These are phyloP conservation scores for Phaeosphaeria sp. DNA, from an alignment of 2,329 filamentous ascomycete genomes.

Conservation along the genomic window DNA sequence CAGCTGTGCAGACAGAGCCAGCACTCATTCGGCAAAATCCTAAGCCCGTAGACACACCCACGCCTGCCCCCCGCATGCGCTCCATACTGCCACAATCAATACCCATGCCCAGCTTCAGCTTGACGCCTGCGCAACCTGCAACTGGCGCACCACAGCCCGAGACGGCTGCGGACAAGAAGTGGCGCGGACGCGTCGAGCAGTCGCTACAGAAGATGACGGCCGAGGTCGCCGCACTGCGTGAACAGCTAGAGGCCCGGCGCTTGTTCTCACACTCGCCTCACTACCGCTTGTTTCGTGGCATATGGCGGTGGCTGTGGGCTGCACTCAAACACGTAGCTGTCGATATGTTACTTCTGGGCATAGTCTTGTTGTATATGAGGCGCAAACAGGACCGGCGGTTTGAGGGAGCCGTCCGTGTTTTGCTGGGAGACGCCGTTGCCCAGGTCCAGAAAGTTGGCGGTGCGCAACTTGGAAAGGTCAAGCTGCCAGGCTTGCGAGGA, in stretches of 20 bases:
- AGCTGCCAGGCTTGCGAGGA: constrained; percentile 28
- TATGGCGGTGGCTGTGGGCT: constrained; percentile 70
- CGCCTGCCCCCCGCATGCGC: constrained; percentile 23
- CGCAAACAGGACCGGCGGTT: constrained; percentile 72
- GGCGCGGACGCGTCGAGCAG: constrained; percentile 82
- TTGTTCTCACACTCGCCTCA: constrained; percentile 70
- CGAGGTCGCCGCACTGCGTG: constrained; percentile 88
- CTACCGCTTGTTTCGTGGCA: constrained; percentile 63
- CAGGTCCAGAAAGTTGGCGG: constrained; percentile 45
- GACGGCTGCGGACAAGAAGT: constrained; percentile 60
- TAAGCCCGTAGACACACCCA: constrained; percentile 19
- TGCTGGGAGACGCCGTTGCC: constrained; percentile 58
- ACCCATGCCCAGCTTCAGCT: constrained; percentile 19
- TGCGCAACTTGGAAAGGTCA: constrained; percentile 28
- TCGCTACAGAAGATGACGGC: constrained; percentile 88
- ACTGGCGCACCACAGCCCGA: constrained; percentile 16
- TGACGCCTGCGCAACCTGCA: constrained; percentile 5
- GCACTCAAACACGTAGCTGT: constrained; percentile 75
- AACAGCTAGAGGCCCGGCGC: constrained; percentile 82
- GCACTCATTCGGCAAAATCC: constrained; percentile 21
- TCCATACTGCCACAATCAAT: constrained; percentile 27
- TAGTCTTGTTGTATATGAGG: constrained; percentile 76
- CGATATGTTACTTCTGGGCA: constrained; percentile 69
- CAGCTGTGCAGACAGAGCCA: constrained; percentile 16
- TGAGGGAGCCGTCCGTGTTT: constrained; percentile 74